phyloP scores from a whole-genome alignment of 83 land plant genomes.

The Isoetes engelmannii region DNA sequence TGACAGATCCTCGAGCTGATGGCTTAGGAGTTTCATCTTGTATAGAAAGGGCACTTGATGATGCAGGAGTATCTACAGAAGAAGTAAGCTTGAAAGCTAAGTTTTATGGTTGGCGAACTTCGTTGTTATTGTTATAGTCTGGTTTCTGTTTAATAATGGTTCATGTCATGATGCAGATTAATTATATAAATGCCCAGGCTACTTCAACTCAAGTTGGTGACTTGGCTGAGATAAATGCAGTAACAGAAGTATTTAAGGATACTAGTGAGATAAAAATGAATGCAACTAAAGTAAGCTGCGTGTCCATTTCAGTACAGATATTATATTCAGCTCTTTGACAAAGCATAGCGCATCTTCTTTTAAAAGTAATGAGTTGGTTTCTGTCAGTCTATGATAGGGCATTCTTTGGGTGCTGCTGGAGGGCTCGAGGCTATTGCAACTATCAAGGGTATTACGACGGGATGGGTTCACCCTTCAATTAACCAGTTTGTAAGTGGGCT shows the following conservation, averaged over 20 bases:
- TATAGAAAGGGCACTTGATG: constrained; percentile 54
- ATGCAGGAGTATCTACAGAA: constrained; percentile 83
- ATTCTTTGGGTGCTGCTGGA: constrained; percentile 81
- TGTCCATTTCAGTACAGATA: not conserved
- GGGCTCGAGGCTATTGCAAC: constrained; percentile 76
- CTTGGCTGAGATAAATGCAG: constrained; percentile 80
- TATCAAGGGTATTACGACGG: constrained; percentile 64
- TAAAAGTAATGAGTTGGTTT: too few species aligned
- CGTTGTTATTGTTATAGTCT: not conserved
- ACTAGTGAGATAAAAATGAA: constrained; percentile 74
- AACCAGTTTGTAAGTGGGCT: constrained; percentile 73
- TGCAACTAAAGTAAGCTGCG: constrained; percentile 57
- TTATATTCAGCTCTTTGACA: too few species aligned
- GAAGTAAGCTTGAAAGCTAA: constrained; percentile 39
- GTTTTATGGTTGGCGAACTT: not conserved
- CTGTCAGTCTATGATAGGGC: constrained; percentile 76
- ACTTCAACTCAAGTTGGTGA: constrained; percentile 88
- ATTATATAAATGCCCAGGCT: constrained; percentile 94
- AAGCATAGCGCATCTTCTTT: too few species aligned
- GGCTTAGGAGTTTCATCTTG: constrained; percentile 84
- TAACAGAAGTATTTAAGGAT: constrained; percentile 76
- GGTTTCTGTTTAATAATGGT: too few species aligned
- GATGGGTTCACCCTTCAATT: constrained; percentile 83
- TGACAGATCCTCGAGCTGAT: constrained; percentile 91
- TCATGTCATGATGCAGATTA: constrained; percentile 36